Base-by-base conservation (phyloP, 2,329 filamentous ascomycete species). In the Phoma herbarum region DNA sequence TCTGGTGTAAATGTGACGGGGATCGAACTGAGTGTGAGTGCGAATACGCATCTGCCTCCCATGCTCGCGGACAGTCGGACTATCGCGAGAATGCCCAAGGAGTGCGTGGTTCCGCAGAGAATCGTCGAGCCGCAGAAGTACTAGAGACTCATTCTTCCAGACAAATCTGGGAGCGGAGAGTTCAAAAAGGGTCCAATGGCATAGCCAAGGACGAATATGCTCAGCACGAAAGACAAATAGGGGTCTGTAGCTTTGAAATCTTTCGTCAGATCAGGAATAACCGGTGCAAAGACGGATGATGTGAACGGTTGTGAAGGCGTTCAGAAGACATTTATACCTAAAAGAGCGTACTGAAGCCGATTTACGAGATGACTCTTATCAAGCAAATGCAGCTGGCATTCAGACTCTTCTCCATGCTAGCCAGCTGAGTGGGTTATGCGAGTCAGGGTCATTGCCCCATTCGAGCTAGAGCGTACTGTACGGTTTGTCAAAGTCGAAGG, bases 81-180 rank as follows among this genome's bases (percentile, higher is more conserved):
- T 12, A 82, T 80, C 26, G 58, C 48, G 20, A 68, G 45, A 20
- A 20, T 45, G 37, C 37, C 10, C 28, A 52, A 28, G 50, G 87
- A 81, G 12, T 41, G 4, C 31, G 88, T 77, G 14, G 81, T 70
- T 22, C 88, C 73, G 11, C 70, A 73, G 4, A 1, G 85, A 56
- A 90, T 81, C 52, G 85, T 85, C 79, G 85, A 88, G 7, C 86
- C 90, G 53, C 85, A 83, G 2, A 69, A 69, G 11, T 82, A 79
- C 60, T 88, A 74, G 2, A 84, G 63, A 61, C 83, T 83, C 77
- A 78, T 59, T 50, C 69, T 66, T 14, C 68, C 69, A 47, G 67
- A 73, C 5, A 71, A 43, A 45, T 73, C 70, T n/a, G 67, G 68
- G 3, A 73, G 60, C 1, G 71, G 70, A 2, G 64, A 66, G 11